Evolutionary conservation across 1,284 basidiomycete species (phyloP), one percentile per base, ranked within the genome.

Genomic region (Ceratobasidium theobromae): DNA sequence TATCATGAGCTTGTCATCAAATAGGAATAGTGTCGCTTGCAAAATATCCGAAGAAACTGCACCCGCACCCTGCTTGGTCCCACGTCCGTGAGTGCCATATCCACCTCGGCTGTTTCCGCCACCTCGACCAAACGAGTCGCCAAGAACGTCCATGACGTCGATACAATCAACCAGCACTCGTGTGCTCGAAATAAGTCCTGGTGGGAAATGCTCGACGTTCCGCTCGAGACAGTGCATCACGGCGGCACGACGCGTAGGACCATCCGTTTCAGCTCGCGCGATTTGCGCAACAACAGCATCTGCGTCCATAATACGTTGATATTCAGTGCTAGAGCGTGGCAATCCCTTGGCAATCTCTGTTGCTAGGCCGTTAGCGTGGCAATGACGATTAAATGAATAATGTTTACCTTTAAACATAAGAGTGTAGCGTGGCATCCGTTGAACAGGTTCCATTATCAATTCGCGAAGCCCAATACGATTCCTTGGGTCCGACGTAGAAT

Each of bases 381-480:
- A 71, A 67, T 9, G 27, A 12, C 71, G 68, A 28, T 18, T 74
- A n/a, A 18, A 28, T 43, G 4, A 41, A 30, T 16, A 27, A 8
- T 3, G 70, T 76, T 65, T 68, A 77, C 81, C 87, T 70, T 93
- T 88, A 76, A 98, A 93, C 69, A 99, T 82, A 25, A 99, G 81
- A 1, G 93, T 97, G 77, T 99, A 99, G 66, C 96, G 83, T 0
- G 97, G 95, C 70, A 99, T 93, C 28, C 97, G 88, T 76, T 99
- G 97, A n/a, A 98, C 93, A n/a, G 97, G 97, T 74, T 99, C 97
- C 86, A 98, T 98, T 45, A 99, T 81, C 45, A 99, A 84, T 76
- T 99, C 96, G 21, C 93, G 86, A 43, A 99, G 81, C 12, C 96
- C 95, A 53, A 95, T 85, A 67, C 90, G 87, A 74, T 95, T 96